Evolutionary conservation across 192 early-diverging fungal genomes (phyloP).

Genomic region (Podila clonocystis): DNA sequence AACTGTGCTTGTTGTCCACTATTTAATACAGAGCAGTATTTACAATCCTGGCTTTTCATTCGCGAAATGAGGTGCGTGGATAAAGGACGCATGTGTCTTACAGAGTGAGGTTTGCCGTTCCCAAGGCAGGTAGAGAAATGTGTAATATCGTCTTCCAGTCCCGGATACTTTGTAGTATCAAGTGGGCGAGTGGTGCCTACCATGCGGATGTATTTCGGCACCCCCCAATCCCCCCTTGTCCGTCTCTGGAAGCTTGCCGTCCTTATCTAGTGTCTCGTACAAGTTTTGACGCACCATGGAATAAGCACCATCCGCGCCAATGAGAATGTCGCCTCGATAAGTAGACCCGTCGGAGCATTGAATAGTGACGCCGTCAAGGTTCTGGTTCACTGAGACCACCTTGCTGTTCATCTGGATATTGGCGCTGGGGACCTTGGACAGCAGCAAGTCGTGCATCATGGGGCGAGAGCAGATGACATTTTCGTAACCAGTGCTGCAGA

Average conservation of each 20-base stretch:
- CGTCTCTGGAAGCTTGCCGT: not conserved
- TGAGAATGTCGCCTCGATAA: constrained; percentile 22
- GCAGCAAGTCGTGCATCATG: constrained; percentile 6
- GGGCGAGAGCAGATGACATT: constrained; percentile 4
- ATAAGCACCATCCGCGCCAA: constrained; percentile 40
- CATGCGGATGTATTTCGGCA: not conserved
- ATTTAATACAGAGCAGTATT: too few relatives aligned
- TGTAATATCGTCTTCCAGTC: not conserved
- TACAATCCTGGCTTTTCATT: too few relatives aligned
- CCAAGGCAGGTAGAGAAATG: too few relatives aligned
- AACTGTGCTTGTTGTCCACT: too few relatives aligned
- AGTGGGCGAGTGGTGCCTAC: constrained; percentile 15
- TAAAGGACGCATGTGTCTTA: too few relatives aligned
- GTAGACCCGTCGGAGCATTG: constrained; percentile 20
- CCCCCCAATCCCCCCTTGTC: not conserved
- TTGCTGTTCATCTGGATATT: constrained; percentile 13
- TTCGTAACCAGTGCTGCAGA: not conserved
- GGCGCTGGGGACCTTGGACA: not conserved
- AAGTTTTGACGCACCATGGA: constrained; percentile 13
- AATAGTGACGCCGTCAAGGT: constrained; percentile 21
- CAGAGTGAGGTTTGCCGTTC: too few relatives aligned
- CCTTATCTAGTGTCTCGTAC: not conserved
- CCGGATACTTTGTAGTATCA: constrained; percentile 4
- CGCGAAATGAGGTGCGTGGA: too few relatives aligned
- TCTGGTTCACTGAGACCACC: constrained; percentile 6